Evolutionary conservation across 129 eudicot species (phyloP), one percentile per base, ranked within the genome.

Genomic region (Glebionis coronaria): DNA sequence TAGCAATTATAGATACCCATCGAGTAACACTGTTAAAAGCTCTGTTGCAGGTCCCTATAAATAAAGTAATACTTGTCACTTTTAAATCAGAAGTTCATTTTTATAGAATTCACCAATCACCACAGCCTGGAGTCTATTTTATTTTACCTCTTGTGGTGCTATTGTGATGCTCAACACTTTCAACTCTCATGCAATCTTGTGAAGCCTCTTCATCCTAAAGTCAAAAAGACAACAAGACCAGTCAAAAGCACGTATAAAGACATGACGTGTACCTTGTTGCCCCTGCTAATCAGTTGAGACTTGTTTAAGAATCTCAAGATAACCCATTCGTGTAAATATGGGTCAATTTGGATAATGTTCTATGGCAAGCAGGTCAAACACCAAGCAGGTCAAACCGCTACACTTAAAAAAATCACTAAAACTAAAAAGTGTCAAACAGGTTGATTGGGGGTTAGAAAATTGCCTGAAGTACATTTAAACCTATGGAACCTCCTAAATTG

Each of bases 131-230:
- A 56, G 49, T 68, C 10, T 35, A 35, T 15, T 56, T 76, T 56
- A 55, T 42, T 19, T 73, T 83, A 89, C 97, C 97, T 79, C 78
- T 71, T 29, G 45, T 60, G 55, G 56, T 19, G 52, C 55, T 57
- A 55, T 75, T 66, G 42, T 63, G 72, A 61, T 63, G 73, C 57
- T 71, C 83, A 46, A 49, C 40, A 52, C 64, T 71, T 60, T 75
- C 86, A 69, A 46, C 62, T 68, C 55, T 54, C 54, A 68, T 45
- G 62, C 63, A 61, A 45, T 69, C 76, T 61, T 76, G 68, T 21
- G 76, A 73, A 57, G 71, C 31, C 23, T 74, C 78, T 74, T 74
- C 78, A 76, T 71, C 87, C 96, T 85, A 80, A 81, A 73, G 62
- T 49, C 78, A 35, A 51, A 65, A 16, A 46, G 61, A 20, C 46